Evolutionary conservation across 768 basidiomycete species (phyloP).

Genomic region (Trametes cinnabarina): DNA sequence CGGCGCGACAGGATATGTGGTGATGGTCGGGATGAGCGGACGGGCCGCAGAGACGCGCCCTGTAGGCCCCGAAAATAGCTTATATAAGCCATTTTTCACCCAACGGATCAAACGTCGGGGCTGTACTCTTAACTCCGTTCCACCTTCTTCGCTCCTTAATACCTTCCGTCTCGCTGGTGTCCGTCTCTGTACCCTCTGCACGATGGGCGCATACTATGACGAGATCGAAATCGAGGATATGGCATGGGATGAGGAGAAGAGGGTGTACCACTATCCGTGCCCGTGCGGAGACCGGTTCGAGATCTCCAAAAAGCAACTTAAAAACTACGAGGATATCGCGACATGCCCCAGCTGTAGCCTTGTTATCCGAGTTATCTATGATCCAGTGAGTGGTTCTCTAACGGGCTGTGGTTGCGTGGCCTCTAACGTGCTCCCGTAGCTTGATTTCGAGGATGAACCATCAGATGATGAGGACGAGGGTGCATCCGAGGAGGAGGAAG

Average conservation of each 20-base stretch:
- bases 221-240: constrained; percentile 98
- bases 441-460: constrained; percentile 83
- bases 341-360: constrained; percentile 96
- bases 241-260: constrained; percentile 79
- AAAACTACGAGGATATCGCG: constrained; percentile 89
- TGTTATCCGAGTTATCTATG: constrained; percentile 88
- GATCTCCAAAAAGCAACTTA: constrained; percentile 81
- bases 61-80: background rate
- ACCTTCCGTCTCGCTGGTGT: background rate
- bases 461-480: constrained; percentile 39
- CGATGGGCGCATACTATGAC: constrained; percentile 89
- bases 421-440: constrained; percentile 38
- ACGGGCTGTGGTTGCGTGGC: background rate
- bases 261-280: constrained; percentile 94
- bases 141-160: background rate
- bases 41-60: background rate
- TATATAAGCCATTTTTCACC: constrained; percentile 6
- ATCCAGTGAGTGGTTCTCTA: constrained; percentile 66
- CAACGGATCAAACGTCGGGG: constrained; percentile 2
- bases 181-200: background rate
- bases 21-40: background rate
- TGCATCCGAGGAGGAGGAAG: constrained; percentile 28
- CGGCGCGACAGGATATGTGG: too few relatives aligned
- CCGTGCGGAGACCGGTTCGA: constrained; percentile 99
- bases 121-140: background rate